Evolutionary conservation across 805 yeast genomes (phyloP).

Genomic region (Vanderwaltozyma yarrowii): DNA sequence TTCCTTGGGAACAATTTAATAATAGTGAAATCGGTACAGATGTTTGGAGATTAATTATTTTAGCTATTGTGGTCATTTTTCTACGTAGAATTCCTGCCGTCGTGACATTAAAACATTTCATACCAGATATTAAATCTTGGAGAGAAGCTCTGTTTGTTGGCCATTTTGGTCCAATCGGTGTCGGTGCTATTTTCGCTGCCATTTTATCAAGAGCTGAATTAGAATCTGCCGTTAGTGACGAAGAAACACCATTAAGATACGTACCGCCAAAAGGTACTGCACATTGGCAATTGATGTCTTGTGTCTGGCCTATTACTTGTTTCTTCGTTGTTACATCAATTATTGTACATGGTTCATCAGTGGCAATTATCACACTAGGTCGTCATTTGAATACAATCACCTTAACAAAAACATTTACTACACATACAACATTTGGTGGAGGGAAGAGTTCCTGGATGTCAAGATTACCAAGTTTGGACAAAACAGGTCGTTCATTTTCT

Average conservation of each 20-base stretch:
- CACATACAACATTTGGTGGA: slow-evolving; percentile 47
- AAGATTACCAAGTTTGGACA: slow-evolving; percentile 72
- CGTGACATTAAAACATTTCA: slow-evolving; percentile 58
- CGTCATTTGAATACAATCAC: slow-evolving; percentile 86
- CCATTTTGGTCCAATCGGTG: slow-evolving; percentile 95
- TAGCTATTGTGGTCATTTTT: slow-evolving; percentile 65
- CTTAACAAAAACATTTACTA: slow-evolving; percentile 81
- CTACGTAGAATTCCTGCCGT: slow-evolving; percentile 80
- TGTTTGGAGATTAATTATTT: slow-evolving; percentile 69
- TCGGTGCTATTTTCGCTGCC: slow-evolving; percentile 82
- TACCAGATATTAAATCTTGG: slow-evolving; percentile 86
- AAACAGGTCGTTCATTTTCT: slow-evolving; percentile 59
- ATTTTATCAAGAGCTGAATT: slow-evolving; percentile 66
- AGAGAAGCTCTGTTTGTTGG: slow-evolving; percentile 91
- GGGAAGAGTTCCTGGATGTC: slow-evolving; percentile 64
- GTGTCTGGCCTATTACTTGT: slow-evolving; percentile 76
- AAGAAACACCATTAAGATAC: slow-evolving; percentile 45
- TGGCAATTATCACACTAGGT: slow-evolving; percentile 66
- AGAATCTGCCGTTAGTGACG: slow-evolving; percentile 41
- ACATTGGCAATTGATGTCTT: slow-evolving; percentile 49
- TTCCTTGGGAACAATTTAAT: slow-evolving; percentile 82
- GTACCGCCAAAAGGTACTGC: slow-evolving; percentile 39
- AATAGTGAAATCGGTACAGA: slow-evolving; percentile 43
- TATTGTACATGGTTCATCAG: slow-evolving; percentile 84
- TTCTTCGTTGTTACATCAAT: slow-evolving; percentile 76